phyloP scores from a whole-genome alignment of 495 filamentous ascomycete genomes.

The Chaetomium cochliodes region DNA sequence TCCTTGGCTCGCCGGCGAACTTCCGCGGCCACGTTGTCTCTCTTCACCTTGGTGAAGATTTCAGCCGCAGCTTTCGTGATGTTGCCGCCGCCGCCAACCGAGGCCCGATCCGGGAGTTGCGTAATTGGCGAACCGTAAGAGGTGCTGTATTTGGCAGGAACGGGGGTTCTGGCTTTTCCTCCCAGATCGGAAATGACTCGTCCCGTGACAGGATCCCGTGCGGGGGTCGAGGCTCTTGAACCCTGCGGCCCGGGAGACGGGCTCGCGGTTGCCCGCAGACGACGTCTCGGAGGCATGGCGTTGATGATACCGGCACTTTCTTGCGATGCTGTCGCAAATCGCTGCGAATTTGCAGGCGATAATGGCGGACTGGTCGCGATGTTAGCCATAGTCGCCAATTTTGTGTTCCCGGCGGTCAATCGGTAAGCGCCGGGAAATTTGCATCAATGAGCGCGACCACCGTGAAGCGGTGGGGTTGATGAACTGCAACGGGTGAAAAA shows the following conservation, averaged over 20 bases:
- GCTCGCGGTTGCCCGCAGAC: conserved; percentile 5
- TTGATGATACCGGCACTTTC: neutral
- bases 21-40: conserved; percentile 26
- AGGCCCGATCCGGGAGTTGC: conserved; percentile 26
- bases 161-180: conserved; percentile 11
- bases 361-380: neutral
- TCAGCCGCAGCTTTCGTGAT: conserved; percentile 24
- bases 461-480: neutral
- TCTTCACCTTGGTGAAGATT: conserved; percentile 22
- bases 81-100: conserved; percentile 19
- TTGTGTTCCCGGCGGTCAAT: neutral
- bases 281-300: conserved; percentile 29
- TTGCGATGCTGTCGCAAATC: neutral
- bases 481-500: neutral
- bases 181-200: neutral
- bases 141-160: conserved; percentile 35
- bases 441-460: neutral
- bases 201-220: neutral
- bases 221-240: conserved; percentile 5
- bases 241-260: conserved; percentile 7
- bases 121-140: conserved; percentile 35
- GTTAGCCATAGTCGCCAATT: conserved; percentile 12
- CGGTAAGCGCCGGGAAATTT: neutral
- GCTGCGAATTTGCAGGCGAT: neutral
- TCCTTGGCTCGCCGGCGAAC: conserved; percentile 8